Base-by-base conservation (phyloP, 1,139 yeast genomes). In the Fermentozyma sake region DNA sequence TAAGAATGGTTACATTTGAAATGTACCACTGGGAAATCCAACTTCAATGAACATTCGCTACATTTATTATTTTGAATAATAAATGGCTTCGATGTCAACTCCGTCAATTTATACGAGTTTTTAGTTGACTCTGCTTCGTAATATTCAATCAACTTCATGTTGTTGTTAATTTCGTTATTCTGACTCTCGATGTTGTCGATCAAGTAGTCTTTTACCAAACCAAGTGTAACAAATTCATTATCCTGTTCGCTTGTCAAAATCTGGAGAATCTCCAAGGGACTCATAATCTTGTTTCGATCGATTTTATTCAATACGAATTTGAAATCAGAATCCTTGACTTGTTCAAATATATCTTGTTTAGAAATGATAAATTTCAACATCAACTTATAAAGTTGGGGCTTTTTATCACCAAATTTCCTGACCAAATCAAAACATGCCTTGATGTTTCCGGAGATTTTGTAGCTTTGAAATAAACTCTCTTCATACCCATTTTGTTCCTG, bases 1-100 rank as follows among this genome's bases (percentile, higher is more conserved):
- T 76, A 87, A 3, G 94, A 78, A 46, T 91, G 98, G 29, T 72
- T 72, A 58, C 98, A 91, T 36, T 79, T 76, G 61, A 89, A 93
- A 46, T 85, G 95, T 1, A 84, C 72, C 6, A 81, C 72, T 0
- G 97, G 97, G 30, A 80, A 68, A 34, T 86, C 95, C 17, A 91
- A 58, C 14, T 75, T 68, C 28, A 72, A 63, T 10, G 74, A 65
- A 50, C 98, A 93, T 6, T 79, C 68, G 12, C 79, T 64, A 51
- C 98, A 93, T 27, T 67, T 68, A 14, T 79, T 69, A 38, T 79
- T 76, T 44, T 83, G 89, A 2, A 87, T 64, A 6, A 78, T 67
- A 20, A 75, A 68, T 2, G 89, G 79, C 24, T 75, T 74, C 2
- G 64, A 48, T 4, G 63, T 44, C 23, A 83, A 53, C 24, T 71